Evolutionary conservation across 2,329 filamentous ascomycete genomes (phyloP), one percentile per base, ranked within the genome.

Genomic region (Sclerotinia trifoliorum): DNA sequence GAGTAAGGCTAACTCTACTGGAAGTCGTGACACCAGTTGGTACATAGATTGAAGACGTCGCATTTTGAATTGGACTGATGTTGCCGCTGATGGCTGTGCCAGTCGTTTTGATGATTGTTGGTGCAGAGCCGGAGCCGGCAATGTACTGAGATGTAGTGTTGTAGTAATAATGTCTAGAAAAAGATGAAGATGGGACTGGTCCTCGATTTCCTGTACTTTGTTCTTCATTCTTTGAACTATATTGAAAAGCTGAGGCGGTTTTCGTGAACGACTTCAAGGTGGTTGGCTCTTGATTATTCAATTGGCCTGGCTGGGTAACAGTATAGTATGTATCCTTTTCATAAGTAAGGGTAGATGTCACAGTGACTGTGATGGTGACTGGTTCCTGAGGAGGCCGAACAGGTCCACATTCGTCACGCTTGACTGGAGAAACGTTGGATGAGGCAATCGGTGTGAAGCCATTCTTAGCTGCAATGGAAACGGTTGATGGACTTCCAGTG

Each of bases 221-320:
- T 13, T 35, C 29, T 21, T 35, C 29, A n/a, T 11, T 4, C n/a
- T 35, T 10, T 39, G 54, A n/a, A 56, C 19, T 32, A 35, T 32
- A 56, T 56, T 56, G 54, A n/a, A 21, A 15, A 21, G 32, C 32
- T 19, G 54, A 15, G 54, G 29, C 7, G 7, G 54, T 56, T 56
- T n/a, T 35, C 13, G 54, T 56, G 54, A 56, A 32, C 21, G 54
- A 56, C 19, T 56, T 32, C 19, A 56, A 56, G 54, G 54, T 56
- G 54, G 32, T 56, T 35, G 54, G 19, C 11, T 32, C 8, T 39
- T 56, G 54, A 5, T 56, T 32, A 39, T 56, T 39, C 32, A 21
- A 56, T 19, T 56, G 26, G 54, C 10, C 54, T 56, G 54, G 10
- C 10, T 56, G n/a, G 13, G 54, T 56, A 10, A 56, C 54, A 39